phyloP scores from a whole-genome alignment of 1,284 basidiomycete species.

The Fomitopsis palustris region DNA sequence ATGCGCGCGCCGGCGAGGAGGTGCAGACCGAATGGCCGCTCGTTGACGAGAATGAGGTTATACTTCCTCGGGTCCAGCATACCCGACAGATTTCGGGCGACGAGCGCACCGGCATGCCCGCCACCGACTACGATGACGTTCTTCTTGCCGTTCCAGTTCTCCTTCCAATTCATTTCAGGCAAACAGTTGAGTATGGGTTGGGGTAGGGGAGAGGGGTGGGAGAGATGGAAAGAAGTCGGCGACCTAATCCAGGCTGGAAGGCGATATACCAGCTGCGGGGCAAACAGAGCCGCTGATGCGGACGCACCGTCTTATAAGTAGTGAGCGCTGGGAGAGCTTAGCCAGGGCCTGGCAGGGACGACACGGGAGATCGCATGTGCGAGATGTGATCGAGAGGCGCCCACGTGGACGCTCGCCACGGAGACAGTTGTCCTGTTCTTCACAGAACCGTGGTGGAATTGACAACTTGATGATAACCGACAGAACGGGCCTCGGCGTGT shows the following conservation, averaged over 20 bases:
- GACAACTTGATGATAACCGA: neutral
- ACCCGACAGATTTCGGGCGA: slow-evolving; percentile 6
- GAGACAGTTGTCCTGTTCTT: neutral
- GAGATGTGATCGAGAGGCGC: slow-evolving; percentile 1
- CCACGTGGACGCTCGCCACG: neutral
- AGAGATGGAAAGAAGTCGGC: neutral
- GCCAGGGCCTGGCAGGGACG: neutral
- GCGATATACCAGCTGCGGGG: neutral
- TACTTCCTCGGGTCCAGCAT: slow-evolving; percentile 6
- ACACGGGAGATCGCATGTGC: neutral
- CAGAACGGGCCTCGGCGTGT: neutral
- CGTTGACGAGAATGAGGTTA: slow-evolving; percentile 10
- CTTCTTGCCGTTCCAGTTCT: slow-evolving; percentile 20
- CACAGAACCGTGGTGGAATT: neutral
- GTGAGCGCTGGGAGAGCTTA: neutral
- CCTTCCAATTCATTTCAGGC: slow-evolving; percentile 10
- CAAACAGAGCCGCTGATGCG: neutral
- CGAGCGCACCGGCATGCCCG: slow-evolving; percentile 29
- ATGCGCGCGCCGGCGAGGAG: slow-evolving; percentile 26
- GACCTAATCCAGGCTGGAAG: neutral
- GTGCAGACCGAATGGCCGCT: slow-evolving; percentile 16
- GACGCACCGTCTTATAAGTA: neutral
- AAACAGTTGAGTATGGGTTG: neutral
- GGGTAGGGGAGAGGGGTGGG: neutral
- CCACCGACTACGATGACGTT: slow-evolving; percentile 38